A percentile compares a stretch with the other conserved stretches of the same genome.
phyloP scores from a whole-genome alignment of 2,329 filamentous ascomycete genomes.

The Ambrosiella xylebori region DNA sequence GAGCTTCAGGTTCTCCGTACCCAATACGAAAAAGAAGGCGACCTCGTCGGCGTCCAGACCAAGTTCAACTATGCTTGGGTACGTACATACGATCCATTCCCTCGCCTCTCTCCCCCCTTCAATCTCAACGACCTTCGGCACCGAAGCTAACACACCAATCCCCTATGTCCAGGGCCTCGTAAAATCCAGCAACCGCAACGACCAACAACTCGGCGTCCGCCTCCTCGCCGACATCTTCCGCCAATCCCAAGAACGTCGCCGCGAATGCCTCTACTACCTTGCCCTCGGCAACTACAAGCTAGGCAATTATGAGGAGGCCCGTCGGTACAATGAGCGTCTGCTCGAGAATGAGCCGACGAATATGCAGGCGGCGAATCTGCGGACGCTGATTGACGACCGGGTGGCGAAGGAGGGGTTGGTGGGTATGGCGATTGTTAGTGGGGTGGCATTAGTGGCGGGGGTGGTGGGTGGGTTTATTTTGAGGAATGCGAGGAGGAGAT shows the following conservation, averaged over 20 bases:
- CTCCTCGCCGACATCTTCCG: constrained; percentile 95
- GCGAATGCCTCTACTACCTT: constrained; percentile 97
- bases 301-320: constrained; percentile 88
- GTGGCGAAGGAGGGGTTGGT: constrained; percentile 87
- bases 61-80: constrained; percentile 99
- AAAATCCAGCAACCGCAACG: constrained; percentile 66
- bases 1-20: constrained; percentile 84
- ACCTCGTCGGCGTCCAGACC: constrained; percentile 91
- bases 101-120: not conserved
- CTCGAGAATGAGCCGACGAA: constrained; percentile 84
- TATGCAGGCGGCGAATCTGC: constrained; percentile 73
- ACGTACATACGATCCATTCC: constrained; percentile 19
- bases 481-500: constrained; percentile 51
- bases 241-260: constrained; percentile 73
- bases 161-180: constrained; percentile 56
- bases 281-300: constrained; percentile 96
- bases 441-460: constrained; percentile 82
- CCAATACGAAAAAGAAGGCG: constrained; percentile 94
- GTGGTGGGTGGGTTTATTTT: constrained; percentile 78
- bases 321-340: constrained; percentile 84
- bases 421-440: constrained; percentile 87
- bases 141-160: constrained; percentile 7
- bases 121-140: not conserved
- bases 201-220: constrained; percentile 88
- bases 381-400: constrained; percentile 82